Percentiles rank a stretch among this genome's conserved stretches.
phyloP scores from a whole-genome alignment of 345 rosid species.

The Cardamine occulta region DNA sequence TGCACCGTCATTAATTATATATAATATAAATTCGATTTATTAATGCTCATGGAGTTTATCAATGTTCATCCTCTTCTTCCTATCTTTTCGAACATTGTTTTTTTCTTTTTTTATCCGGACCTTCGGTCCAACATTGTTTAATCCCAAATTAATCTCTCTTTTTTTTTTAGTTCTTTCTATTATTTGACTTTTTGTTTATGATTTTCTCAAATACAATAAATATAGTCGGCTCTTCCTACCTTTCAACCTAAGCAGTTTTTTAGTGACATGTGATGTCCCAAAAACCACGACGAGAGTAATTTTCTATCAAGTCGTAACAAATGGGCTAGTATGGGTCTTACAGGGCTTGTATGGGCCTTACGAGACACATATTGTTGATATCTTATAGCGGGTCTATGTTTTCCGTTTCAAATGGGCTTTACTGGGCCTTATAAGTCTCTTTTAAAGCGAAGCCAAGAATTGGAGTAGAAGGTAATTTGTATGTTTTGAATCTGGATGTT shows the following conservation, averaged over 20 bases:
- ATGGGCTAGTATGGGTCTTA: slow-evolving; percentile 19
- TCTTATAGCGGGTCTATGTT: not conserved
- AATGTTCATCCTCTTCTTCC: slow-evolving; percentile 49
- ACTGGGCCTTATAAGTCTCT: not conserved
- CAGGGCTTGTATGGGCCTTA: slow-evolving; percentile 16
- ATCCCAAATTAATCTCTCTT: slow-evolving; percentile 31
- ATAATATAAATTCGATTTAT: slow-evolving; percentile 28
- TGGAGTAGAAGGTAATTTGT: not conserved
- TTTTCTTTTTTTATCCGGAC: too few relatives aligned
- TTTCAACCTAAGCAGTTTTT: slow-evolving; percentile 32
- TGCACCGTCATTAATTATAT: slow-evolving; percentile 45
- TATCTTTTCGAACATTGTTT: slow-evolving; percentile 38
- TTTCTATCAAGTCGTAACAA: not conserved
- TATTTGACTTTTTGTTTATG: slow-evolving; percentile 26
- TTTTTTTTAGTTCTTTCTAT: not conserved
- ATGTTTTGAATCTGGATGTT: not conserved
- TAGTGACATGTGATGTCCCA: slow-evolving; percentile 2
- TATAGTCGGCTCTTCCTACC: slow-evolving; percentile 31
- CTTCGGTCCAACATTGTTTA: slow-evolving; percentile 33
- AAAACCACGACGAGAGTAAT: slow-evolving; percentile 10
- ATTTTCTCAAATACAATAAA: not conserved
- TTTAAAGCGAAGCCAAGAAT: not conserved
- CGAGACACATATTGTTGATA: not conserved
- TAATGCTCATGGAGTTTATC: slow-evolving; percentile 32
- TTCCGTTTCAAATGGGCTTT: slow-evolving; percentile 3